Conservation (phyloP, 2,329 filamentous ascomycete species). For the Pseudomassariella vexata region DNA sequence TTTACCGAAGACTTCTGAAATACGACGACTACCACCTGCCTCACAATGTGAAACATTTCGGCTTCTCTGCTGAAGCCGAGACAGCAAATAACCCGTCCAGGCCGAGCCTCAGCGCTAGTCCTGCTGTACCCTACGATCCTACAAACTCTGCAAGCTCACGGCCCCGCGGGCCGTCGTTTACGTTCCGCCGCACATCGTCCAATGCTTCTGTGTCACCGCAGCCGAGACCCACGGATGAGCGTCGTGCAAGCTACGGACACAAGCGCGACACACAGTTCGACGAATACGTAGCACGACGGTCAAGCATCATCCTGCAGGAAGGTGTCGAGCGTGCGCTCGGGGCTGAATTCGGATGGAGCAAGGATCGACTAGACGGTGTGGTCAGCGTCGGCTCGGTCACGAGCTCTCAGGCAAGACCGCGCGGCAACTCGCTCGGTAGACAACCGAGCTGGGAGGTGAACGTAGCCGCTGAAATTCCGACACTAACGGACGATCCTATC, state of each 20-base stretch:
- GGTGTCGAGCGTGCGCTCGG: constrained; percentile 23
- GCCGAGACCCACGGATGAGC: constrained; percentile 11
- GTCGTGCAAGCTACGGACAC: constrained; percentile 32
- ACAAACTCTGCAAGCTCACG: constrained; percentile 8
- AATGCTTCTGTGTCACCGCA: constrained; percentile 13
- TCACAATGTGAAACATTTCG: constrained; percentile 42
- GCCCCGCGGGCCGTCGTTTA: constrained; percentile 13
- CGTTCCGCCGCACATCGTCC: constrained; percentile 14
- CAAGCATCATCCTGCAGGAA: constrained; percentile 15
- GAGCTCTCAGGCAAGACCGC: constrained; percentile 11
- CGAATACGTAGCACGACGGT: constrained; percentile 32
- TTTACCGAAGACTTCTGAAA: constrained; percentile 40
- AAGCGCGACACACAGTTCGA: constrained; percentile 42
- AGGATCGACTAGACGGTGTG: constrained; percentile 7
- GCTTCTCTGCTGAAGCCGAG: constrained; percentile 30
- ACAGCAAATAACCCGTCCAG: constrained; percentile 11
- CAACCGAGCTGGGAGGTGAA: constrained; percentile 20
- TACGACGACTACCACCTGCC: constrained; percentile 47
- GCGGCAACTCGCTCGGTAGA: constrained; percentile 16
- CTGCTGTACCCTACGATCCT: constrained; percentile 17
- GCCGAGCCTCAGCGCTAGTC: constrained; percentile 10
- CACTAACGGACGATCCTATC: constrained; percentile 2
- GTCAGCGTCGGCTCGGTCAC: constrained; percentile 13
- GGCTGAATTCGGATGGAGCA: constrained; percentile 25
- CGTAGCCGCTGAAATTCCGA: no score